Percentiles rank a stretch among this genome's conserved stretches.
phyloP scores from a whole-genome alignment of 1,284 basidiomycete genomes.

The Heimioporus retisporus region DNA sequence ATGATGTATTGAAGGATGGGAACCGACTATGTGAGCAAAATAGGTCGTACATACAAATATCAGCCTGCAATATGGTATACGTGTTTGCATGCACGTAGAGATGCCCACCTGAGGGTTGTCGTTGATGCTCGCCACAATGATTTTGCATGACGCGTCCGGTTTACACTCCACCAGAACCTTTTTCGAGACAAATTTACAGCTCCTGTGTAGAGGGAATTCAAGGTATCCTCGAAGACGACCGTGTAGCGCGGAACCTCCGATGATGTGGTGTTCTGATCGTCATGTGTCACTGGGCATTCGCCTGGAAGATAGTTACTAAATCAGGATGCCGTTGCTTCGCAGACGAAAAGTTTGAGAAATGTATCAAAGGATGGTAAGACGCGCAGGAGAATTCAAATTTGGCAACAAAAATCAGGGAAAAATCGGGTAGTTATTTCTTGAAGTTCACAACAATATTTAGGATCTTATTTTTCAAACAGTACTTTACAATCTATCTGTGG shows the following conservation, averaged over 20 bases:
- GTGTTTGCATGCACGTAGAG: not conserved
- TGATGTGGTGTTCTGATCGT: constrained; percentile 35
- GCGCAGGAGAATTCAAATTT: too few relatives aligned
- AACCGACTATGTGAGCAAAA: constrained; percentile 92
- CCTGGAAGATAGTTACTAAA: too few relatives aligned
- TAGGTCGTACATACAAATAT: constrained; percentile 3
- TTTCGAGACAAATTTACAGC: constrained; percentile 90
- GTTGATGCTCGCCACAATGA: constrained; percentile 97
- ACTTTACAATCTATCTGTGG: too few relatives aligned
- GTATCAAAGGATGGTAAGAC: too few relatives aligned
- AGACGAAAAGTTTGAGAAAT: too few relatives aligned
- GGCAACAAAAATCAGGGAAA: too few relatives aligned
- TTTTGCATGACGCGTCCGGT: constrained; percentile 95
- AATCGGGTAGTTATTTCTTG: too few relatives aligned
- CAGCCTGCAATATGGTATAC: constrained; percentile 15
- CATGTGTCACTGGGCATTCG: too few relatives aligned
- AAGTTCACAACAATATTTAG: too few relatives aligned
- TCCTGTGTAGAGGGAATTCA: constrained; percentile 84
- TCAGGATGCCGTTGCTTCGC: too few relatives aligned
- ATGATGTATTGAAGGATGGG: constrained; percentile 95
- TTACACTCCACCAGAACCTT: constrained; percentile 99
- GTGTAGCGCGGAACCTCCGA: constrained; percentile 84
- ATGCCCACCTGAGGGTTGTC: constrained; percentile 83
- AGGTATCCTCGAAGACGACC: constrained; percentile 83
- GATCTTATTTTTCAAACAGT: too few relatives aligned